A percentile compares a stretch with the other conserved stretches of the same genome.
Conservation (phyloP, 768 basidiomycete species). For the Epithele typhae region DNA sequence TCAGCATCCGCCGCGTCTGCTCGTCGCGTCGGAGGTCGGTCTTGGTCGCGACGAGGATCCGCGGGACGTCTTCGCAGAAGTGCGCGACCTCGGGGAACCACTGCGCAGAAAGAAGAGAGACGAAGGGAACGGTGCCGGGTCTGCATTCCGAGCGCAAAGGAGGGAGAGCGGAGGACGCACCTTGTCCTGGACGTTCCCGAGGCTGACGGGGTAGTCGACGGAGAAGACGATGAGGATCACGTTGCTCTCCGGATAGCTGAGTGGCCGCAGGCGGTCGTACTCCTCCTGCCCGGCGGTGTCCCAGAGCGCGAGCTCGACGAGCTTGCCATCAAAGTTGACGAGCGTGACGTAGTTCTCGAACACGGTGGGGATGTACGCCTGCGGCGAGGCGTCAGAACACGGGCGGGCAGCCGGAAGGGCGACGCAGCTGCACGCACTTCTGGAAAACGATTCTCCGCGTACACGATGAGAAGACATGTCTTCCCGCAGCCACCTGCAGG, state of each 20-base stretch:
- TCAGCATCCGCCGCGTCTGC: conserved; percentile 80
- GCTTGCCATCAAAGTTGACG: conserved; percentile 80
- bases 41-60: conserved; percentile 93
- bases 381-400: conserved; percentile 6
- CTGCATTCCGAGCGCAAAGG: conserved; percentile 2
- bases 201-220: conserved; percentile 86
- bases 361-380: conserved; percentile 92
- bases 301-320: conserved; percentile 96
- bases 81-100: conserved; percentile 94
- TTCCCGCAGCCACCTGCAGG: conserved; percentile 76
- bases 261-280: conserved; percentile 83
- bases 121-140: background rate
- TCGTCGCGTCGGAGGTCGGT: conserved; percentile 86
- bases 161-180: conserved; percentile 33
- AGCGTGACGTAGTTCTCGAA: conserved; percentile 94
- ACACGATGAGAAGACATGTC: conserved; percentile 94
- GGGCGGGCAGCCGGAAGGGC: too few species aligned
- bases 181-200: conserved; percentile 89
- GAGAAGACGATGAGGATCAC: conserved; percentile 95
- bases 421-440: conserved; percentile 79
- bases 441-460: conserved; percentile 94
- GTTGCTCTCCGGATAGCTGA: conserved; percentile 86
- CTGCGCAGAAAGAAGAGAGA: conserved; percentile 33
- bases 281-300: conserved; percentile 98
- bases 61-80: conserved; percentile 85